Evolutionary conservation across 1,284 basidiomycete genomes (phyloP).

Genomic region (Melampsora larici-populina): DNA sequence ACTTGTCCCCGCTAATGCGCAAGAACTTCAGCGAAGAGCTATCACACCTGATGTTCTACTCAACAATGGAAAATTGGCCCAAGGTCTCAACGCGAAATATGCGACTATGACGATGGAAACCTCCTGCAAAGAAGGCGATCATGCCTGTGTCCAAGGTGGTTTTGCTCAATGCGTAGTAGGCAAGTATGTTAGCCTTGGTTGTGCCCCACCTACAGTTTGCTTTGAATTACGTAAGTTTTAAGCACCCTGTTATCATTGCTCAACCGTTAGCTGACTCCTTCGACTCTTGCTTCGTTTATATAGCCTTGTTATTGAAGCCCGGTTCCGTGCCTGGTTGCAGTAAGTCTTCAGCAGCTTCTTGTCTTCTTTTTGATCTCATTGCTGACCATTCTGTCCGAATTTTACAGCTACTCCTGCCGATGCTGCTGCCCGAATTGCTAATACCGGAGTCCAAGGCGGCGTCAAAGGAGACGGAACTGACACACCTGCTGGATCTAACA

Average conservation of each 20-base stretch:
- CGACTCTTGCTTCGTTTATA: too few species aligned
- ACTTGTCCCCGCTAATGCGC: neutral
- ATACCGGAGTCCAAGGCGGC: neutral
- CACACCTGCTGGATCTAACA: neutral
- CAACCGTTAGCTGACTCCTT: neutral
- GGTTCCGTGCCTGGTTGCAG: conserved; percentile 32
- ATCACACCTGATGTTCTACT: conserved; percentile 24
- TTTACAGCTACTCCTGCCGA: conserved; percentile 27
- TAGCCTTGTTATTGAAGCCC: conserved; percentile 36
- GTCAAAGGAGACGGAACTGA: too few species aligned
- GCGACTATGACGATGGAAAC: conserved; percentile 29
- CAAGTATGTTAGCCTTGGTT: conserved; percentile 29
- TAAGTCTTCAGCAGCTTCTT: neutral
- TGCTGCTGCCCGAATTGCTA: neutral
- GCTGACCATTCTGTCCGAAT: neutral
- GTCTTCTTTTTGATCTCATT: neutral
- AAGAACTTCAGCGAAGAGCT: conserved; percentile 8
- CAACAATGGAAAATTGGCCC: conserved; percentile 32
- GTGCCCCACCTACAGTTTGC: conserved; percentile 18
- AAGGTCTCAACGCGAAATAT: conserved; percentile 39
- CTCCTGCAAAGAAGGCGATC: conserved; percentile 26
- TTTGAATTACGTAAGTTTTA: conserved; percentile 36
- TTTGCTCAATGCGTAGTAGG: conserved; percentile 38
- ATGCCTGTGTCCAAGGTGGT: conserved; percentile 33
- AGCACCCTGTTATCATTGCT: neutral